phyloP scores from a whole-genome alignment of 805 yeast genomes.

The Kluyveromyces lactis region DNA sequence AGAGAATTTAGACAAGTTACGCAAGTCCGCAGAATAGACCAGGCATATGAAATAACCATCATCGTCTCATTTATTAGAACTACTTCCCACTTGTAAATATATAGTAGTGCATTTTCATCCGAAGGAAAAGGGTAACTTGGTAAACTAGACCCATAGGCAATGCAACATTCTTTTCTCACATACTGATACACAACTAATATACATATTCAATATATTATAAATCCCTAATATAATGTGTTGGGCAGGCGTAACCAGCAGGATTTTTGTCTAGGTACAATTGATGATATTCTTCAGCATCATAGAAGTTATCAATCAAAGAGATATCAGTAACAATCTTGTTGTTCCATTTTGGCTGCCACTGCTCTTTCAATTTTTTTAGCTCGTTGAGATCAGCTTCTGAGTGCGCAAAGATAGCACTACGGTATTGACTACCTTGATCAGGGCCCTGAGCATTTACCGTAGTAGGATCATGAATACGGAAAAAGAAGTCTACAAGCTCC shows the following conservation, averaged over 20 bases:
- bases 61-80: too few species aligned
- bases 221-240: constrained; percentile 72
- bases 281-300: constrained; percentile 95
- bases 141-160: too few species aligned
- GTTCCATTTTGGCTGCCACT: constrained; percentile 62
- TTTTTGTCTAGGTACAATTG: constrained; percentile 73
- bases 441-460: constrained; percentile 77
- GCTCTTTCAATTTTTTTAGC: constrained; percentile 40
- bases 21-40: neutral
- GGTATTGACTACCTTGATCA: constrained; percentile 82
- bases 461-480: constrained; percentile 92
- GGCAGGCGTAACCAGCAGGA: constrained; percentile 85
- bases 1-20: constrained; percentile 6
- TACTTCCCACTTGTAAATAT: neutral
- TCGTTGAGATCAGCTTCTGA: constrained; percentile 35
- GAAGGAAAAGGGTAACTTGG: too few species aligned
- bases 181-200: too few species aligned
- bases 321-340: constrained; percentile 62
- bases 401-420: constrained; percentile 72
- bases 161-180: too few species aligned
- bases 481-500: constrained; percentile 74
- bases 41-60: too few species aligned
- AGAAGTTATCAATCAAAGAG: constrained; percentile 59
- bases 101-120: too few species aligned
- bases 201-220: constrained; percentile 22